These are phyloP conservation scores for Erodium chrysanthum DNA, from an alignment of 441 rosid species.

Conservation along the genomic window DNA sequence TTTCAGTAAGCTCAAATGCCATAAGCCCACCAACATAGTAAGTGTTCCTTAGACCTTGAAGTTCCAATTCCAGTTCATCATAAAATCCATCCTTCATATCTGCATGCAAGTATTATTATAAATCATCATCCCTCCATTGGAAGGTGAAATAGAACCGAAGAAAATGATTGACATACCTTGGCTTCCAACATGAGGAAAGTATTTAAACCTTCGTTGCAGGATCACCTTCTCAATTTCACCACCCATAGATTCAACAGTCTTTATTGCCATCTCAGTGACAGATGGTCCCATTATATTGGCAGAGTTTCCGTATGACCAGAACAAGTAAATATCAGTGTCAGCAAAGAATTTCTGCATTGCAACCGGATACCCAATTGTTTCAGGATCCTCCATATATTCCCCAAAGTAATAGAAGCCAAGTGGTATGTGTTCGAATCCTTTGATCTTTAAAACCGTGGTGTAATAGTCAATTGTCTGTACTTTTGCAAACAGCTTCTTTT, in stretches of 20 bases:
- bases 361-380: constrained; percentile 53
- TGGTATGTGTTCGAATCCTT: constrained; percentile 49
- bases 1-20: constrained; percentile 68
- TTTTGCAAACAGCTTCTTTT: constrained; percentile 47
- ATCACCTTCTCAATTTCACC: constrained; percentile 40
- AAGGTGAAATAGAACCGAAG: constrained; percentile 6
- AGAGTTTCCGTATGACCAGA: constrained; percentile 61
- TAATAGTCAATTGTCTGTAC: constrained; percentile 61
- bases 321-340: constrained; percentile 55
- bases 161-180: constrained; percentile 35
- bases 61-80: constrained; percentile 43
- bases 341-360: constrained; percentile 66
- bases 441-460: constrained; percentile 48
- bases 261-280: constrained; percentile 38
- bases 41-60: constrained; percentile 51
- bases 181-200: constrained; percentile 59
- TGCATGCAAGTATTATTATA: constrained; percentile 22
- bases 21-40: constrained; percentile 57
- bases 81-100: constrained; percentile 67
- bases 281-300: constrained; percentile 33
- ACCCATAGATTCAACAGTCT: constrained; percentile 37
- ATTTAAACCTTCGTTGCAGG: constrained; percentile 51
- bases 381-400: constrained; percentile 58
- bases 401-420: constrained; percentile 55
- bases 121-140: constrained; percentile 7